Percentiles rank a stretch among this genome's conserved stretches.
phyloP scores from a whole-genome alignment of 2,329 filamentous ascomycete genomes.

The Aspergillus sp. region DNA sequence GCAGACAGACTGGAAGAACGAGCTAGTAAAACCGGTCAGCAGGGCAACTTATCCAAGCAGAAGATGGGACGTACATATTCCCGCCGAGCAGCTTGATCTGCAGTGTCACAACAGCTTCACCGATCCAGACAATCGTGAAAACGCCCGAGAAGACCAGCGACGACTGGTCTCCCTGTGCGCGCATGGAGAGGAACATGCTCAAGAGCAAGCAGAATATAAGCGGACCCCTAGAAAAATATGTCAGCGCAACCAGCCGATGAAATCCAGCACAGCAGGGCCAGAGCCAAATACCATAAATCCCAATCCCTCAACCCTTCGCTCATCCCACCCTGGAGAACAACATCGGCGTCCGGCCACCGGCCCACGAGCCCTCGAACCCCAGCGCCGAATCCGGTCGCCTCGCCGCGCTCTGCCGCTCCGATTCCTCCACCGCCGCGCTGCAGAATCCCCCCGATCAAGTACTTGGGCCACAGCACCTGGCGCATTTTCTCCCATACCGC shows the following conservation, averaged over 20 bases:
- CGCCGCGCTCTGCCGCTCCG: slow-evolving; percentile 49
- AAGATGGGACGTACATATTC: slow-evolving; percentile 68
- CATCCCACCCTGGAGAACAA: slow-evolving; percentile 61
- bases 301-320: slow-evolving; percentile 86
- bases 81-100: slow-evolving; percentile 95
- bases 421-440: slow-evolving; percentile 45
- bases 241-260: slow-evolving; percentile 4
- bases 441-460: slow-evolving; percentile 66
- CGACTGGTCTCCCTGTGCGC: slow-evolving; percentile 68
- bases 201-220: slow-evolving; percentile 87
- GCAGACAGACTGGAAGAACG: slow-evolving; percentile 94
- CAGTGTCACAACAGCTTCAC: slow-evolving; percentile 90
- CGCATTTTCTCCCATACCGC: slow-evolving; percentile 98
- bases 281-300: slow-evolving; percentile 66
- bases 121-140: slow-evolving; percentile 94
- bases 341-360: slow-evolving; percentile 59
- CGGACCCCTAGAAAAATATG: slow-evolving; percentile 59
- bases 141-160: slow-evolving; percentile 90
- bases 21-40: slow-evolving; percentile 46
- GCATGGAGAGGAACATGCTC: slow-evolving; percentile 77
- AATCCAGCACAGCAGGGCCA: background rate
- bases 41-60: slow-evolving; percentile 1
- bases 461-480: slow-evolving; percentile 92
- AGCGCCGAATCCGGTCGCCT: slow-evolving; percentile 38
- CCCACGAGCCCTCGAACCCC: slow-evolving; percentile 49